Conservation (phyloP, 495 filamentous ascomycete species). For the Sporormia fimetaria region DNA sequence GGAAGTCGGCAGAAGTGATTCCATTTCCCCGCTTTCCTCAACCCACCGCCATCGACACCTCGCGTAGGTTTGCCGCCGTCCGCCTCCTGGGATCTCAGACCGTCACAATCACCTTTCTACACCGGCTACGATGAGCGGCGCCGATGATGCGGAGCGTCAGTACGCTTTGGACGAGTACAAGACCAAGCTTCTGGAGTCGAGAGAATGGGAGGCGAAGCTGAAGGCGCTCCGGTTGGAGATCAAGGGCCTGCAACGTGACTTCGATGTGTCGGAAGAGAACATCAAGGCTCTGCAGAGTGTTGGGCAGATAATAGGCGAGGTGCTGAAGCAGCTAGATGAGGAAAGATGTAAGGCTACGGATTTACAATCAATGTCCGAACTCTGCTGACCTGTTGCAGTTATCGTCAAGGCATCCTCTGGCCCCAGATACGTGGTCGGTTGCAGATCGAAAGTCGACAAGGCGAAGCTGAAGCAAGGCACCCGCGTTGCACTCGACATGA, state of each 20-base stretch:
- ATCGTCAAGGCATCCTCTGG: slow-evolving; percentile 91
- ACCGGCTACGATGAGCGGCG: slow-evolving; percentile 25
- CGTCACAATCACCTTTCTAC: neutral
- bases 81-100: slow-evolving; percentile 14
- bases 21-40: neutral
- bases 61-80: no score
- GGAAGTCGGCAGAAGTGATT: neutral
- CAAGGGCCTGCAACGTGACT: slow-evolving; percentile 87
- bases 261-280: slow-evolving; percentile 95
- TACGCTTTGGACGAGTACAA: slow-evolving; percentile 83
- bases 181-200: slow-evolving; percentile 83
- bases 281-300: slow-evolving; percentile 99
- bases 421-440: slow-evolving; percentile 96
- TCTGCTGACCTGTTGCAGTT: slow-evolving; percentile 32
- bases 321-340: slow-evolving; percentile 96
- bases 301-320: slow-evolving; percentile 97
- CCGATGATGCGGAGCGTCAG: slow-evolving; percentile 52
- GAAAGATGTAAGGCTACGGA: slow-evolving; percentile 74
- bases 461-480: slow-evolving; percentile 94
- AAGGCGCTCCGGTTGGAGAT: slow-evolving; percentile 86
- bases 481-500: slow-evolving; percentile 98
- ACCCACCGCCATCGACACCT: neutral
- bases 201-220: slow-evolving; percentile 97
- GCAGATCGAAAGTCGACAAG: slow-evolving; percentile 96
- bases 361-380: neutral